phyloP scores from a whole-genome alignment of 768 basidiomycete genomes.

The Sistotremastrum suecicum region DNA sequence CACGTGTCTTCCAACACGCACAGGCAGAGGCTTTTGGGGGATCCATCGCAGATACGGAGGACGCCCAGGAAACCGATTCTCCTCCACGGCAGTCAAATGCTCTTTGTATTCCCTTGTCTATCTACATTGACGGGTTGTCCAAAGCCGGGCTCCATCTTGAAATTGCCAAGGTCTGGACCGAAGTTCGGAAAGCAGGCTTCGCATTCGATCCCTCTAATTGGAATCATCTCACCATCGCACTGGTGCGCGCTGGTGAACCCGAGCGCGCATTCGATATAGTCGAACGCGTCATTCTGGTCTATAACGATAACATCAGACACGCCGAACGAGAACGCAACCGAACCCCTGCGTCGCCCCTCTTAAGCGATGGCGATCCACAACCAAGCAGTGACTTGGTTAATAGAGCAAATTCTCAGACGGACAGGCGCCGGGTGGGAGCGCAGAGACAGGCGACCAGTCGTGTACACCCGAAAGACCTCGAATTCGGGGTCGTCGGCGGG shows the following conservation, averaged over 20 bases:
- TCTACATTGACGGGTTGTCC: slow-evolving; percentile 67
- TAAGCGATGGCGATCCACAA: slow-evolving; percentile 18
- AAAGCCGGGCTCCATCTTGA: slow-evolving; percentile 42
- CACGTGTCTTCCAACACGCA: slow-evolving; percentile 47
- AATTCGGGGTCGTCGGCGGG: slow-evolving; percentile 10
- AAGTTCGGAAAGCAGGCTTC: slow-evolving; percentile 47
- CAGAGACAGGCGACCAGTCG: slow-evolving; percentile 7
- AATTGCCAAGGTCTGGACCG: slow-evolving; percentile 54
- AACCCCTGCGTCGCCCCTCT: slow-evolving; percentile 26
- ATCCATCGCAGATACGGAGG: slow-evolving; percentile 17
- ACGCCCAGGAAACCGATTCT: slow-evolving; percentile 12
- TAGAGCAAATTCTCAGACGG: slow-evolving; percentile 3
- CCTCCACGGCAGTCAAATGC: slow-evolving; percentile 30
- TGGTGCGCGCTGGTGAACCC: slow-evolving; percentile 69
- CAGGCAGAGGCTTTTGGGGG: slow-evolving; percentile 23
- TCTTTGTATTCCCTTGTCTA: slow-evolving; percentile 68
- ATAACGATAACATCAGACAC: slow-evolving; percentile 21
- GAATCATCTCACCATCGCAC: slow-evolving; percentile 68
- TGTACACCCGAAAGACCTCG: slow-evolving; percentile 13
- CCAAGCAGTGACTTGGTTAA: slow-evolving; percentile 15
- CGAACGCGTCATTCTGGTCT: slow-evolving; percentile 61
- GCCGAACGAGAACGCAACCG: slow-evolving; percentile 15
- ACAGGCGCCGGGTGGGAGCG: slow-evolving; percentile 2
- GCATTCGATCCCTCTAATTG: slow-evolving; percentile 82
- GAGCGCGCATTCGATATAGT: slow-evolving; percentile 73